Base-by-base conservation (phyloP, 768 basidiomycete species). In the Obba rivulosa region DNA sequence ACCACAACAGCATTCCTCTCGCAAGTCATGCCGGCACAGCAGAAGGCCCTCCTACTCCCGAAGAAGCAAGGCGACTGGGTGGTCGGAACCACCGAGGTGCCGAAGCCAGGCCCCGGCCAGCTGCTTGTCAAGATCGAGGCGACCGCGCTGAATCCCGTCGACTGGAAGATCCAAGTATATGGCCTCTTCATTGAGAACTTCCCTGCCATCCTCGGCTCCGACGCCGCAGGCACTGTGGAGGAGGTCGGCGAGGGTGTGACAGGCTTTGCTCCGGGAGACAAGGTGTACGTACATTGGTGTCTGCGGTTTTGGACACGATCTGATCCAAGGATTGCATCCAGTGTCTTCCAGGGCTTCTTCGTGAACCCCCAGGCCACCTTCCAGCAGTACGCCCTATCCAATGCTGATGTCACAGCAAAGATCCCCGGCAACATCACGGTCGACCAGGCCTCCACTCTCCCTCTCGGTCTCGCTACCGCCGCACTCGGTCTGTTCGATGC, bases 61-160 rank as follows among this genome's bases (percentile, higher is more conserved):
- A 17, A 18, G 4, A 53, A 52, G 44, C 23, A 45, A 3, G 57
- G 53, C 17, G 23, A 48, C 13, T 53, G 52, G 41, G 41, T n/a
- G 5, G 46, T 57, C 14, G 17, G 17, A 8, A 28, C 42, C 2
- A 38, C 34, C 25, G 36, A 34, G 3, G 54, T 66, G 34, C 65
- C 66, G 9, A 62, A 55, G 37, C 74, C 74, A 0, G 65, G 67
- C 1, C 56, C 59, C 2, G 68, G 68, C 8, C 65, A 78, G 48
- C 42, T 77, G 13, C 62, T 78, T 42, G 62, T 78, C 46, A 68
- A 71, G 51, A 47, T 75, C 41, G 54, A 67, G 35, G 54, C 72
- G 0, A 57, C 62, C 3, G 72, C 66, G 2, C 65, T 80, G 8
- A 78, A 79, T 54, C 79, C 78, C 17, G 44, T 52, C 8, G 56